A percentile compares a stretch with the other conserved stretches of the same genome.
These are phyloP conservation scores for Cicer yamashitae DNA, from an alignment of 306 rosid species.

Conservation along the genomic window DNA sequence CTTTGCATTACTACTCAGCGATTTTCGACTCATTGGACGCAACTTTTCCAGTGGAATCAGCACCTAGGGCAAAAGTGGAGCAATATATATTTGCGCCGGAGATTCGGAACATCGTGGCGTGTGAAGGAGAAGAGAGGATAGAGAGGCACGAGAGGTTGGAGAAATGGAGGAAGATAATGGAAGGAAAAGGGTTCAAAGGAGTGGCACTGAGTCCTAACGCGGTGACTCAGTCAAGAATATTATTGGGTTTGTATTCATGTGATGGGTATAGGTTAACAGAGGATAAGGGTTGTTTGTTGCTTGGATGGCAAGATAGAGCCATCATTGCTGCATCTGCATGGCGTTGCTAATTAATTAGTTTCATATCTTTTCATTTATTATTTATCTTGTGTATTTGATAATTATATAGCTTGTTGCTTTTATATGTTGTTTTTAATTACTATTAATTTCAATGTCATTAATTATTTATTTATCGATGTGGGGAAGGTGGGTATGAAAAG, in stretches of 20 bases:
- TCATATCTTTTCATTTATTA: not conserved
- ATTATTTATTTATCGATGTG: not conserved
- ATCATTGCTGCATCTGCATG: conserved; percentile 91
- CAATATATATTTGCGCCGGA: conserved; percentile 88
- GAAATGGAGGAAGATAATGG: conserved; percentile 92
- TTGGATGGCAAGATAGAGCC: conserved; percentile 90
- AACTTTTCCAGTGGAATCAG: conserved; percentile 77
- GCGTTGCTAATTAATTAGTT: conserved; percentile 61
- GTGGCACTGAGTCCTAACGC: conserved; percentile 81
- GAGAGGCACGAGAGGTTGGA: conserved; percentile 91
- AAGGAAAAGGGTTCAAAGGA: conserved; percentile 81
- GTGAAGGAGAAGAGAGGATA: conserved; percentile 71
- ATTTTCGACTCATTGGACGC: conserved; percentile 91
- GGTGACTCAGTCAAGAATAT: conserved; percentile 85
- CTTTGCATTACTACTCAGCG: conserved; percentile 80
- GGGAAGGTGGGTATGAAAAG: too few species aligned
- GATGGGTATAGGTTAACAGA: conserved; percentile 86
- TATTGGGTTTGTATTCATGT: conserved; percentile 80
- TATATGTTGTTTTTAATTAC: not conserved
- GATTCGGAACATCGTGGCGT: conserved; percentile 86
- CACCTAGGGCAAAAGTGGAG: conserved; percentile 91
- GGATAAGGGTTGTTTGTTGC: conserved; percentile 82
- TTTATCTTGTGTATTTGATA: not conserved
- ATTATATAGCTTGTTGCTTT: not conserved
- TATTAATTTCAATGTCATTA: not conserved